These are phyloP conservation scores for Gloeostereum incarnatum DNA, from an alignment of 768 basidiomycete species.

Conservation along the genomic window DNA sequence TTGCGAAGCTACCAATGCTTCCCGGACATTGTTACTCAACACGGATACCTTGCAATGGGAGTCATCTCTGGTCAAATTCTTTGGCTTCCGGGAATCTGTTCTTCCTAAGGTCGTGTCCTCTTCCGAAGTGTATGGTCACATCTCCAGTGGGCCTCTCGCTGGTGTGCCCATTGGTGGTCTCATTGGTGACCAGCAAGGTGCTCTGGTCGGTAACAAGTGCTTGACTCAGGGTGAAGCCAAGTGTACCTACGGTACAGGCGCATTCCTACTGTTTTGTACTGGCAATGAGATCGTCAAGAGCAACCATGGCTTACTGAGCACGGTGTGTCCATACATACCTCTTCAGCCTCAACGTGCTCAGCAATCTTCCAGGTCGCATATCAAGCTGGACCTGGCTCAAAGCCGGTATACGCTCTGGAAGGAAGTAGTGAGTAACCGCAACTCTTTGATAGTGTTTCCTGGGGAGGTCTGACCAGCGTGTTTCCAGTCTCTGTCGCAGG, in stretches of 20 bases:
- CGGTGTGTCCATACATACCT: slow-evolving; percentile 35
- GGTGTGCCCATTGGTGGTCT: slow-evolving; percentile 87
- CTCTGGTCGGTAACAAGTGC: slow-evolving; percentile 95
- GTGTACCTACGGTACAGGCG: slow-evolving; percentile 97
- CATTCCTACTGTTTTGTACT: slow-evolving; percentile 93
- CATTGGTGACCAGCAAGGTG: slow-evolving; percentile 98
- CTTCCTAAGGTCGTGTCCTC: slow-evolving; percentile 86
- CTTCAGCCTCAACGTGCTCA: slow-evolving; percentile 2
- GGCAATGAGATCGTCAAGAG: slow-evolving; percentile 82
- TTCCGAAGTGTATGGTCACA: slow-evolving; percentile 83
- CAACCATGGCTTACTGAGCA: slow-evolving; percentile 80
- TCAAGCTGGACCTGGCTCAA: slow-evolving; percentile 68
- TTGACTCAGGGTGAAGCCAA: slow-evolving; percentile 88
- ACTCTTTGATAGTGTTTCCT: not conserved
- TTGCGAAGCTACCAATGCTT: slow-evolving; percentile 92
- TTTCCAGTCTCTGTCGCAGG: slow-evolving; percentile 83
- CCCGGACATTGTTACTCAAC: slow-evolving; percentile 89
- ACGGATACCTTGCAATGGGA: slow-evolving; percentile 80
- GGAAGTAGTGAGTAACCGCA: slow-evolving; percentile 64
- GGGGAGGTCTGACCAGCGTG: not conserved
- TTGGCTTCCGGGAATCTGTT: slow-evolving; percentile 66
- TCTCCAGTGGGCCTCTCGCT: slow-evolving; percentile 54
- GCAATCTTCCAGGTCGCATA: slow-evolving; percentile 70
- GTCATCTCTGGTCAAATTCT: slow-evolving; percentile 74
- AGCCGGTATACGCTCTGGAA: slow-evolving; percentile 89